These are phyloP conservation scores for Pterula multifida DNA, from an alignment of 1,284 basidiomycete species.

Conservation along the genomic window DNA sequence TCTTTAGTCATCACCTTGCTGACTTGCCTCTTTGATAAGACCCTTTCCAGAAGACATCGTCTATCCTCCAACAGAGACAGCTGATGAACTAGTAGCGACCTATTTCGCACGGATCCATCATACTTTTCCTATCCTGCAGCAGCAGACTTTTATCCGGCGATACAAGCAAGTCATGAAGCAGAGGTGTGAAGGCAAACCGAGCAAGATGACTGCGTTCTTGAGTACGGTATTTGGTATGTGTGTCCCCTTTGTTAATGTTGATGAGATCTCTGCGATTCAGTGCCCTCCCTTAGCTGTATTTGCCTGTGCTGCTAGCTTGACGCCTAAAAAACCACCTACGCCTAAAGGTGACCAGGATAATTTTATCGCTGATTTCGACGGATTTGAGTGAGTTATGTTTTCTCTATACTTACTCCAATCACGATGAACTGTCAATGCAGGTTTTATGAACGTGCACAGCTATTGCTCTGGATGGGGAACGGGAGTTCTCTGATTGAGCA, in stretches of 20 bases:
- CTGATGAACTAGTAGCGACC: constrained; percentile 11
- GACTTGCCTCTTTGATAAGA: constrained; percentile 4
- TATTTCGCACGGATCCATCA: constrained; percentile 12
- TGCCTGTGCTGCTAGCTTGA: constrained; percentile 12
- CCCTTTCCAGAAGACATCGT: constrained; percentile 11
- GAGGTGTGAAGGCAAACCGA: constrained; percentile 7
- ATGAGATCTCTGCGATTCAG: background rate
- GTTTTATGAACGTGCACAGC: constrained; percentile 12
- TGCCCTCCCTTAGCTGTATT: constrained; percentile 13
- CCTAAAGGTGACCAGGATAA: constrained; percentile 1
- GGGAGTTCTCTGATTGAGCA: constrained; percentile 12
- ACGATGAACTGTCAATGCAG: constrained; percentile 2
- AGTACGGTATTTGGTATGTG: constrained; percentile 8
- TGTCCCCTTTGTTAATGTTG: background rate
- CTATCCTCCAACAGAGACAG: constrained; percentile 11
- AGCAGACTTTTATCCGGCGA: constrained; percentile 11
- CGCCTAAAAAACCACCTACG: constrained; percentile 6
- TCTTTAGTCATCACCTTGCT: background rate
- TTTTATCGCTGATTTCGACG: constrained; percentile 8
- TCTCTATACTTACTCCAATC: background rate
- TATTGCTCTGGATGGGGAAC: constrained; percentile 11
- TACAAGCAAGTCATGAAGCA: constrained; percentile 11
- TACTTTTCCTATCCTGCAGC: constrained; percentile 13
- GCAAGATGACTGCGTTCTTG: constrained; percentile 10
- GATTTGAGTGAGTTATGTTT: constrained; percentile 11